phyloP scores from a whole-genome alignment of 192 early-diverging fungal genomes.

The Jimgerdemannia flammicorona region DNA sequence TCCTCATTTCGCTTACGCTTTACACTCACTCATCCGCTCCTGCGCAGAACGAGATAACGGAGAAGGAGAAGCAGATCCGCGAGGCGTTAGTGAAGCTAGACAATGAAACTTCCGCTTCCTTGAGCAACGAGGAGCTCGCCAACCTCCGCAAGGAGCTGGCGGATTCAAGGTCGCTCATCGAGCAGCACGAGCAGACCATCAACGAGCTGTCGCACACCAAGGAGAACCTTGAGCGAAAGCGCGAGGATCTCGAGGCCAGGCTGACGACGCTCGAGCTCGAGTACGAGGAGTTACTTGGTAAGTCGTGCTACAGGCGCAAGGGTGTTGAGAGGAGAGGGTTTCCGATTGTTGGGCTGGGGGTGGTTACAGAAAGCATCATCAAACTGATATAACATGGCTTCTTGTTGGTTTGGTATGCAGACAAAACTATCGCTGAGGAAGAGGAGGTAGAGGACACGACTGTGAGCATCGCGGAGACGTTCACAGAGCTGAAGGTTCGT shows the following conservation, averaged over 20 bases:
- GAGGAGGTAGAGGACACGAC: slow-evolving; percentile 49
- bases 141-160: slow-evolving; percentile 69
- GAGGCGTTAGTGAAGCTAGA: slow-evolving; percentile 65
- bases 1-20: neutral
- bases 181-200: slow-evolving; percentile 65
- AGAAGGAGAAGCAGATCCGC: slow-evolving; percentile 75
- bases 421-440: slow-evolving; percentile 67
- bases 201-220: slow-evolving; percentile 59
- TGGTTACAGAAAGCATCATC: too few relatives aligned
- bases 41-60: slow-evolving; percentile 49
- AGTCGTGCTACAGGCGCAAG: neutral
- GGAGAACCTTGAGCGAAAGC: slow-evolving; percentile 47
- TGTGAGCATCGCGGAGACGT: slow-evolving; percentile 63
- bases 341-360: too few relatives aligned
- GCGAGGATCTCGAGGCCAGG: slow-evolving; percentile 68
- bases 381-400: neutral
- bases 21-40: neutral
- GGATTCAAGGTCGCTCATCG: slow-evolving; percentile 57
- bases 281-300: slow-evolving; percentile 74
- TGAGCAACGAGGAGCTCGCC: slow-evolving; percentile 61
- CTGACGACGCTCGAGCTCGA: slow-evolving; percentile 68
- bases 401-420: neutral
- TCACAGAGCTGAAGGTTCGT: slow-evolving; percentile 74
- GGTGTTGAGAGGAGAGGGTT: neutral
- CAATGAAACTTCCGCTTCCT: slow-evolving; percentile 33